phyloP scores from a whole-genome alignment of 1,284 basidiomycete genomes.

The Leccinum olivaceoglutinosum region DNA sequence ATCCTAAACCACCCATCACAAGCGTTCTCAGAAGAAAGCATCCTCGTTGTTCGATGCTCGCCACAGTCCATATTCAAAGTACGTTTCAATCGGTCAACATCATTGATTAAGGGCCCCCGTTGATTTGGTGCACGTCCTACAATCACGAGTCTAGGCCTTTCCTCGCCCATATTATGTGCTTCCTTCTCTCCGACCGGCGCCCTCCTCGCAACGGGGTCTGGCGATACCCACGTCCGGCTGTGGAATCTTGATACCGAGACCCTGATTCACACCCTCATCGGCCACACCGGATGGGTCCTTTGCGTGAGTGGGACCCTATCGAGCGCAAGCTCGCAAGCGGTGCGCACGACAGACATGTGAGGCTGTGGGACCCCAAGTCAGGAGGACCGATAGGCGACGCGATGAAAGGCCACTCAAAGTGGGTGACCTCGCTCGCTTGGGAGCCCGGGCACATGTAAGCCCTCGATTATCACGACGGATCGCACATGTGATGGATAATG shows the following conservation, averaged over 20 bases:
- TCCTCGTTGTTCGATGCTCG: constrained; percentile 82
- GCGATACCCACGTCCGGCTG: constrained; percentile 88
- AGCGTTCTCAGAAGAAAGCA: constrained; percentile 63
- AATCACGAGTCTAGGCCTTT: constrained; percentile 60
- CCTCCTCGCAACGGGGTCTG: constrained; percentile 90
- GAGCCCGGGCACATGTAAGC: constrained; percentile 88
- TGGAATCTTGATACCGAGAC: constrained; percentile 96
- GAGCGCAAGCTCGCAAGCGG: constrained; percentile 90
- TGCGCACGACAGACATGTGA: constrained; percentile 83
- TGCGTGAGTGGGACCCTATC: constrained; percentile 97
- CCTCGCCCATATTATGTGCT: constrained; percentile 91
- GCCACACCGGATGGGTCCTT: constrained; percentile 94
- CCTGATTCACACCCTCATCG: constrained; percentile 82
- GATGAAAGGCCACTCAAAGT: constrained; percentile 90
- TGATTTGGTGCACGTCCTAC: constrained; percentile 6
- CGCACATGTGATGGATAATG: constrained; percentile 4
- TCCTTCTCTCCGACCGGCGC: constrained; percentile 92
- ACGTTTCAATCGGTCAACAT: constrained; percentile 32
- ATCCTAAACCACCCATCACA: constrained; percentile 65
- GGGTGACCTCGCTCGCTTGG: constrained; percentile 96
- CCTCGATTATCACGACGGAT: constrained; percentile 4
- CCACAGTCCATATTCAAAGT: constrained; percentile 97
- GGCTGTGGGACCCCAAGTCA: constrained; percentile 88
- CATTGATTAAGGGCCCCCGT: background rate
- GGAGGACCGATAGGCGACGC: constrained; percentile 83